A percentile compares a stretch with the other conserved stretches of the same genome.
These are phyloP conservation scores for Colletotrichum cereale DNA, from an alignment of 2,329 filamentous ascomycete species.

Conservation along the genomic window DNA sequence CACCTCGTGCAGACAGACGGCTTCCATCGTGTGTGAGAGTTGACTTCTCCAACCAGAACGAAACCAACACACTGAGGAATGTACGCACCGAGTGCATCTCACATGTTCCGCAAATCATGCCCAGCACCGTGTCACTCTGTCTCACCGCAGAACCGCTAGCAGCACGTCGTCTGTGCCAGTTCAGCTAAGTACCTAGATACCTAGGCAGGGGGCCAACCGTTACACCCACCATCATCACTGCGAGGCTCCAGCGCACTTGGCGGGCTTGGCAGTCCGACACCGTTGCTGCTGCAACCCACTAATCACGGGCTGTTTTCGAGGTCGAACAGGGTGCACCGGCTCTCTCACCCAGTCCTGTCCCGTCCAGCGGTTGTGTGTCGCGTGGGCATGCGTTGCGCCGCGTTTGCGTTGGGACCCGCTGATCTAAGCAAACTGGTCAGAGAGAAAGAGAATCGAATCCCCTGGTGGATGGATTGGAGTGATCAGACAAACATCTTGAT, in stretches of 20 bases:
- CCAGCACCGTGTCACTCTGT: slow-evolving; percentile 29
- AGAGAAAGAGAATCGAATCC: not conserved
- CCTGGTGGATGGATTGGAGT: not conserved
- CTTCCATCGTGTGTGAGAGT: not conserved
- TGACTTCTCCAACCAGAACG: not conserved
- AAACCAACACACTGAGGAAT: not conserved
- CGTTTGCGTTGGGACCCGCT: slow-evolving; percentile 15
- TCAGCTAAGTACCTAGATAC: slow-evolving; percentile 18
- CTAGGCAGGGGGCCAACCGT: not conserved
- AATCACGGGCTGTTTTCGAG: not conserved
- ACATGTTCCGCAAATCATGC: slow-evolving; percentile 23
- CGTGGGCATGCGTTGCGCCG: slow-evolving; percentile 12
- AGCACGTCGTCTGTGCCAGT: slow-evolving; percentile 16
- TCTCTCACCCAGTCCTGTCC: slow-evolving; percentile 21
- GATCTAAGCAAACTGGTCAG: slow-evolving; percentile 17
- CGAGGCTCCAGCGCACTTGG: slow-evolving; percentile 33
- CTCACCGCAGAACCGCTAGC: slow-evolving; percentile 19
- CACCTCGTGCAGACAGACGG: too few relatives aligned
- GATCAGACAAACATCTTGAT: not conserved
- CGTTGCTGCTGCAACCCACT: slow-evolving; percentile 24
- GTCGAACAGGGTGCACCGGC: slow-evolving; percentile 13
- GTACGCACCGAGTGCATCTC: not conserved
- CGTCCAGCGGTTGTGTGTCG: slow-evolving; percentile 16
- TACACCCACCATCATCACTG: slow-evolving; percentile 11
- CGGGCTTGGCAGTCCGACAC: slow-evolving; percentile 35